phyloP scores from a whole-genome alignment of 768 basidiomycete species.

The Phallus indusiatus region DNA sequence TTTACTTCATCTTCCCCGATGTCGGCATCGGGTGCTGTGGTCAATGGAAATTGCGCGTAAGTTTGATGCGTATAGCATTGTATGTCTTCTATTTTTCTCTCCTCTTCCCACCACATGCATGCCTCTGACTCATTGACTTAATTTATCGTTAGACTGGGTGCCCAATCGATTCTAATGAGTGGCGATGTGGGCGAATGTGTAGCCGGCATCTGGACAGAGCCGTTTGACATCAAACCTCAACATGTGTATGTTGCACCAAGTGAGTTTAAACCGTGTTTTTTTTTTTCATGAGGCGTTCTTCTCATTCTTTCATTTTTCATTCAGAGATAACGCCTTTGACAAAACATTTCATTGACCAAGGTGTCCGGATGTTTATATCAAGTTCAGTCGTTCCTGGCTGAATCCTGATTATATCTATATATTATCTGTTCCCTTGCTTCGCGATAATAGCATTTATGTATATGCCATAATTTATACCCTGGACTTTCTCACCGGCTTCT shows the following conservation, averaged over 20 bases:
- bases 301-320: constrained; percentile 13
- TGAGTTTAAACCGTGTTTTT: constrained; percentile 29
- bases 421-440: not conserved
- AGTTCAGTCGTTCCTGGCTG: constrained; percentile 6
- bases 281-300: constrained; percentile 2
- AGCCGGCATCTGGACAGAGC: constrained; percentile 58
- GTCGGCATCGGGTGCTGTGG: constrained; percentile 78
- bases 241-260: constrained; percentile 70
- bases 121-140: not conserved
- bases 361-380: constrained; percentile 44
- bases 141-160: not conserved
- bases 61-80: constrained; percentile 67
- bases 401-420: constrained; percentile 19
- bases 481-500: not conserved
- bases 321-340: constrained; percentile 44
- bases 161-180: constrained; percentile 36
- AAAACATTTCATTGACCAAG: constrained; percentile 48
- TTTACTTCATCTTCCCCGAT: constrained; percentile 87
- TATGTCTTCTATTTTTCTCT: constrained; percentile 29
- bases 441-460: not conserved
- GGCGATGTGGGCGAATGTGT: constrained; percentile 56
- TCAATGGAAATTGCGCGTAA: constrained; percentile 64
- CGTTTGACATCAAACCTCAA: constrained; percentile 73
- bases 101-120: not conserved
- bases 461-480: not conserved